phyloP scores from a whole-genome alignment of 345 rosid genomes.

The Gossypium longicalyx region DNA sequence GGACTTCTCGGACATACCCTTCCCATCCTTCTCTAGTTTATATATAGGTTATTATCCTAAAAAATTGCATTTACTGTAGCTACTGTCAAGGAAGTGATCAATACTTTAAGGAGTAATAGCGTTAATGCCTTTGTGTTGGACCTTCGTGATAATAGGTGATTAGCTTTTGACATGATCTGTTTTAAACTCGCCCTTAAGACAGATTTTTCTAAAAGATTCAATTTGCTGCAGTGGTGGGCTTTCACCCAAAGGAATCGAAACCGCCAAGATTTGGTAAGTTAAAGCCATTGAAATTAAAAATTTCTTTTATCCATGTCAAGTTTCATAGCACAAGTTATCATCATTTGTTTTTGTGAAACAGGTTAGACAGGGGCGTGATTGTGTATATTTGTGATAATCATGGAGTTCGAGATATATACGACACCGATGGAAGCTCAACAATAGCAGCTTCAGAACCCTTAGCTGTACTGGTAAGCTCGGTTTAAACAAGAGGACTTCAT shows the following conservation, averaged over 20 bases:
- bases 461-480: slow-evolving; percentile 60
- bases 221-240: slow-evolving; percentile 85
- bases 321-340: neutral
- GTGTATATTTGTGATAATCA: slow-evolving; percentile 81
- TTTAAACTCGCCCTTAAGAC: slow-evolving; percentile 19
- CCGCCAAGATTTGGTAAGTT: slow-evolving; percentile 86
- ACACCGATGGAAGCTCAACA: slow-evolving; percentile 78
- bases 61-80: slow-evolving; percentile 35
- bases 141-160: slow-evolving; percentile 96
- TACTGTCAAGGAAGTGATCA: slow-evolving; percentile 80
- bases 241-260: slow-evolving; percentile 92
- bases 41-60: slow-evolving; percentile 3
- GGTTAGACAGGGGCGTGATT: slow-evolving; percentile 93
- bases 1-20: neutral
- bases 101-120: slow-evolving; percentile 53
- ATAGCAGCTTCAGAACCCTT: slow-evolving; percentile 76
- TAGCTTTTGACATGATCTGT: slow-evolving; percentile 22
- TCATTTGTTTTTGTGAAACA: slow-evolving; percentile 23
- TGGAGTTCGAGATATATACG: slow-evolving; percentile 85
- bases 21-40: neutral
- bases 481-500: neutral
- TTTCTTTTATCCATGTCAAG: neutral
- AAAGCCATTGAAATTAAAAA: neutral
- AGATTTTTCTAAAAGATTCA: slow-evolving; percentile 34
- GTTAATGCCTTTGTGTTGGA: slow-evolving; percentile 80